Base-by-base conservation (phyloP, 202 grass and related monocot species). In the Panicum hallii region DNA sequence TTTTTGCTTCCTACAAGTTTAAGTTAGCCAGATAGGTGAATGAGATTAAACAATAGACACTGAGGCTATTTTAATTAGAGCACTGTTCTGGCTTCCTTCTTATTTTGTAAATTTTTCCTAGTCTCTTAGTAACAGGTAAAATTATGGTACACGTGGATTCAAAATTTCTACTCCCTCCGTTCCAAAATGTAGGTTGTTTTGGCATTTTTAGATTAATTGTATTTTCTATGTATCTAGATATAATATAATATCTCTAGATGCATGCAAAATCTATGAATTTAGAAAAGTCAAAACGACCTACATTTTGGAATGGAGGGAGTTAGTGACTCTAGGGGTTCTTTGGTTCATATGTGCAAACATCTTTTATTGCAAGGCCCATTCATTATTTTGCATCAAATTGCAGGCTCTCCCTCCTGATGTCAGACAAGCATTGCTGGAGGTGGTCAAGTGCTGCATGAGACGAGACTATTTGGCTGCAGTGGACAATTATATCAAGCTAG, bases 401-500 rank as follows among this genome's bases (percentile, higher is more conserved):
- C 63, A 97, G 91, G 78, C 40, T 72, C 92, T 97, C 30, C 79
- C 88, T 14, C 17, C 42, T 47, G 90, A 94, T 56, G 80, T 94
- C 4, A 67, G 72, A 19, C 82, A 76, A 61, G 82, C 90, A 16
- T 67, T 92, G 20, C 74, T 92, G 7, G 84, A 81, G 16, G 74
- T 93, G 17, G 90, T 92, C 7, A 26, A 63, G 34, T 91, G 86
- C 69, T 94, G 94, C 79, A 45, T 67, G 90, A 92, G 63, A 54
- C 88, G 94, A 55, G 86, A 94, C 49, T 93, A 94, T 47, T 61
- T 97, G 54, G 84, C 84, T 1, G 92, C 92, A 7, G 88, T 84
- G 84, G 88, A 94, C 68, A 74, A 62, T 22, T 94, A 94, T 53
- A 94, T 94, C 67, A 93, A 79, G 85, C 79, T 94, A 14, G 90